phyloP scores from a whole-genome alignment of 352 stramenopile genomes.

The Globisporangium camurandrum region DNA sequence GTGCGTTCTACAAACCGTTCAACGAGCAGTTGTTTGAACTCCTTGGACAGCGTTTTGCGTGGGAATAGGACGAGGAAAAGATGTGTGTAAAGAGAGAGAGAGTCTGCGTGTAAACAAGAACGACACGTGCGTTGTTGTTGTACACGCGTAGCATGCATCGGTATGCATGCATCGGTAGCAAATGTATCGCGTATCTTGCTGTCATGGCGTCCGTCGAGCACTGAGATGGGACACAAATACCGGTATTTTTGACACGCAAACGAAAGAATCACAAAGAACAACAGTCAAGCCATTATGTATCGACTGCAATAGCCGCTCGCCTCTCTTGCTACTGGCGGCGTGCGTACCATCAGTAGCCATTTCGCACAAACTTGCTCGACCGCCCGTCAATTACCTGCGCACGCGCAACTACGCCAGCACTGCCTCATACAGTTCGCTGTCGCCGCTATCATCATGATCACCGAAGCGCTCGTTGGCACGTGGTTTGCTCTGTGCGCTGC shows the following conservation, averaged over 20 bases:
- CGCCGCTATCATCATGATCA: slow-evolving; percentile 28
- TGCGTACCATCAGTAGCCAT: background rate
- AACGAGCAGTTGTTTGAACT: slow-evolving; percentile 63
- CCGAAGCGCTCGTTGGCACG: slow-evolving; percentile 42
- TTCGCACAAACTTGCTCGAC: no score
- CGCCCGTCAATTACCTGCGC: no score
- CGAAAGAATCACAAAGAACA: background rate
- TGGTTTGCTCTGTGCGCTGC: slow-evolving; percentile 52
- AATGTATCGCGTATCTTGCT: no score
- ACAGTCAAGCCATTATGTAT: background rate
- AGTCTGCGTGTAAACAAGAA: no score
- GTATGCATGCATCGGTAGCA: no score
- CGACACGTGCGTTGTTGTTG: no score
- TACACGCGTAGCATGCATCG: no score
- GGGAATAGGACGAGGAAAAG: slow-evolving; percentile 1
- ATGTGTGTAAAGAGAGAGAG: background rate
- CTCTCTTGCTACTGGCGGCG: background rate
- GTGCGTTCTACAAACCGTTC: slow-evolving; percentile 59
- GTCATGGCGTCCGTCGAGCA: no score
- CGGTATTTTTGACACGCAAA: background rate
- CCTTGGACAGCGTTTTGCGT: slow-evolving; percentile 32
- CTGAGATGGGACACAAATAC: no score
- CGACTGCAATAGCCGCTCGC: no score
- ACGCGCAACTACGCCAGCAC: background rate
- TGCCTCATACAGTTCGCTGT: background rate